phyloP scores from a whole-genome alignment of 495 filamentous ascomycete species.

The Venustampulla echinocandica region DNA sequence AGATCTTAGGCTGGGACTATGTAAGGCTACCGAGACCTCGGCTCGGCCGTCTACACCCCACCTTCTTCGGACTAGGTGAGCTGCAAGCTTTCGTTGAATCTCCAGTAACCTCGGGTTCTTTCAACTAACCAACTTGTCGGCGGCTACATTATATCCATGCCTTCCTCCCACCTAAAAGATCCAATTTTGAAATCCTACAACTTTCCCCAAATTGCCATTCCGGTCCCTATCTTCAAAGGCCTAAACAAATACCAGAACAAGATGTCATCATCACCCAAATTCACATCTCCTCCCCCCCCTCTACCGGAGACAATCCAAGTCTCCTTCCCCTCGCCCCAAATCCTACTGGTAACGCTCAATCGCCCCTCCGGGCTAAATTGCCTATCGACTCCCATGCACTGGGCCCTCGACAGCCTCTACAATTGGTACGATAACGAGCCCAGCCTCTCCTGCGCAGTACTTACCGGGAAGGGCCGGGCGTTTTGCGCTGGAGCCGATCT shows the following conservation, averaged over 20 bases:
- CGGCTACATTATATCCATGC: too few species aligned
- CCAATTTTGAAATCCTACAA: not conserved
- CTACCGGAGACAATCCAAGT: conserved; percentile 20
- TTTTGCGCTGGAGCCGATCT: conserved; percentile 56
- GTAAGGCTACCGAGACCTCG: too few species aligned
- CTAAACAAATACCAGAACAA: too few species aligned
- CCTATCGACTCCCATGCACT: conserved; percentile 41
- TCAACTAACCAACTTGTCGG: too few species aligned
- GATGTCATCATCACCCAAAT: conserved; percentile 3
- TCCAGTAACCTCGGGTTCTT: too few species aligned
- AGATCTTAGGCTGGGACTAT: too few species aligned
- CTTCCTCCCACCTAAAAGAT: too few species aligned
- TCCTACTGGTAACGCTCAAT: conserved; percentile 56
- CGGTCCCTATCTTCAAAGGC: not conserved
- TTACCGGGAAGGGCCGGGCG: conserved; percentile 45
- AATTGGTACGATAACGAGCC: conserved; percentile 52
- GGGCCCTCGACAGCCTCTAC: conserved; percentile 42
- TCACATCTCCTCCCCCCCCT: conserved; percentile 16
- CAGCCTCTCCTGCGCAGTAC: conserved; percentile 42
- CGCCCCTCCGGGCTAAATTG: conserved; percentile 51
- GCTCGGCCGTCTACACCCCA: too few species aligned
- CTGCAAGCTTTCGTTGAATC: too few species aligned
- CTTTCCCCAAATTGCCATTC: not conserved
- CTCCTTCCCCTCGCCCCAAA: conserved; percentile 45
- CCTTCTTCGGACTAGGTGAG: too few species aligned